A percentile compares a stretch with the other conserved stretches of the same genome.
Conservation (phyloP, 2,329 filamentous ascomycete genomes). For the Fusarium domesticum region DNA sequence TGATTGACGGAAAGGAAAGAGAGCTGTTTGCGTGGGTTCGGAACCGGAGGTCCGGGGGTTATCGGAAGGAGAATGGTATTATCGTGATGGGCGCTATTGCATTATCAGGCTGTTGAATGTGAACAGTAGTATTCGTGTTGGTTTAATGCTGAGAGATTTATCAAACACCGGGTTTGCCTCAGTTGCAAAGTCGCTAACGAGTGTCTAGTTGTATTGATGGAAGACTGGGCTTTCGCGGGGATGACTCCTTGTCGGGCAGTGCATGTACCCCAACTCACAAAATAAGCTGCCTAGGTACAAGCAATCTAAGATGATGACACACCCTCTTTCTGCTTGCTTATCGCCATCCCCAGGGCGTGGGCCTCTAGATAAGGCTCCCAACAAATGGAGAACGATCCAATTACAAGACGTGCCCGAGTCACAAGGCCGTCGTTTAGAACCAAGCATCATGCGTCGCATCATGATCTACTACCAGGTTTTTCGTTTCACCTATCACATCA, state of each 20-base stretch:
- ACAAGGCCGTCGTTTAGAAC: slow-evolving; percentile 7
- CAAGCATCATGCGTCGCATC: too few species aligned
- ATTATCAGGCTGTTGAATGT: too few species aligned
- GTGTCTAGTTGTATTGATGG: too few species aligned
- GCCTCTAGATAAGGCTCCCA: slow-evolving; percentile 1
- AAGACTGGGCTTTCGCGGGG: not conserved
- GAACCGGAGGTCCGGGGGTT: not conserved
- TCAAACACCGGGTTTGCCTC: too few species aligned
- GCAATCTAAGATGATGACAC: slow-evolving; percentile 20
- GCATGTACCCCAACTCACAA: not conserved
- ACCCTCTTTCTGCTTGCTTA: slow-evolving; percentile 19
- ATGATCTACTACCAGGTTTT: not conserved
- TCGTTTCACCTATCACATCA: not conserved
- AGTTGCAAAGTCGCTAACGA: too few species aligned
- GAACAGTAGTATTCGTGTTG: too few species aligned
- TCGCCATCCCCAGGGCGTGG: slow-evolving; percentile 16
- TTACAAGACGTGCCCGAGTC: slow-evolving; percentile 4
- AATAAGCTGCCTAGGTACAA: not conserved
- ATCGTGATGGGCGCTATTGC: too few species aligned
- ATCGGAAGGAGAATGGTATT: not conserved
- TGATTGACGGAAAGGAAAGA: too few species aligned
- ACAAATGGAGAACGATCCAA: slow-evolving; percentile 1
- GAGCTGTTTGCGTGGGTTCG: too few species aligned
- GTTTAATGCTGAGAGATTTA: too few species aligned
- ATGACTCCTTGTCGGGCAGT: not conserved